Evolutionary conservation across 106 monocot species (phyloP), one percentile per base, ranked within the genome.

Genomic region (Amphibolis antarctica): DNA sequence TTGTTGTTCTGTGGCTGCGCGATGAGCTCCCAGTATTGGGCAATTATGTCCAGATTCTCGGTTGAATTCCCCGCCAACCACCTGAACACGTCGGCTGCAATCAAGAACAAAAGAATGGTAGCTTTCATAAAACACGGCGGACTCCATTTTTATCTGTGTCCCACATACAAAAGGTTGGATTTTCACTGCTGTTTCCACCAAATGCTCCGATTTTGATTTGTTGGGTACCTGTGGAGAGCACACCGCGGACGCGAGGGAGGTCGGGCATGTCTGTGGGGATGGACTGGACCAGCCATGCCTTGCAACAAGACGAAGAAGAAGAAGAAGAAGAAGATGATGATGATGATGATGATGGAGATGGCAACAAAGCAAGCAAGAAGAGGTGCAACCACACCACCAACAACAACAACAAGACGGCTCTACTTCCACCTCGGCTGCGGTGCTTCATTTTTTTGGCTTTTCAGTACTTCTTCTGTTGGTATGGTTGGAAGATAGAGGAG

Each of bases 191-290:
- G 48, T 49, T 49, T 13, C 9, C 1, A 49, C 26, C 4, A 56
- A 21, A 51, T 51, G 7, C 20, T 51, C n/a, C 18, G 21, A 36
- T 7, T 36, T 51, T 18, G 20, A 21, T 51, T 17, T 51, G 51
- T 51, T 51, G 27, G 3, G 2, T 76, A 93, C 93, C 93, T 23
- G 93, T 62, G 59, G 85, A 77, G 42, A 88, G 85, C 31, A 93
- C 93, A 42, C 88, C 88, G 36, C 80, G 61, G 44, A 93, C 83
- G 67, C 64, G 85, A 27, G 62, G 58, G 70, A 93, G 88, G 42
- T 67, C 67, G 26, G 93, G 93, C 93, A 93, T 88, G 69, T 93
- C 88, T 25, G 85, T 93, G 74, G 93, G 93, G 57, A 93, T 79
- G 36, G 93, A 93, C 54, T 93, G 88, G 23, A 93, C 93, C 5